Evolutionary conservation across 2,329 filamentous ascomycete species (phyloP).

Genomic region (Claviceps monticola): DNA sequence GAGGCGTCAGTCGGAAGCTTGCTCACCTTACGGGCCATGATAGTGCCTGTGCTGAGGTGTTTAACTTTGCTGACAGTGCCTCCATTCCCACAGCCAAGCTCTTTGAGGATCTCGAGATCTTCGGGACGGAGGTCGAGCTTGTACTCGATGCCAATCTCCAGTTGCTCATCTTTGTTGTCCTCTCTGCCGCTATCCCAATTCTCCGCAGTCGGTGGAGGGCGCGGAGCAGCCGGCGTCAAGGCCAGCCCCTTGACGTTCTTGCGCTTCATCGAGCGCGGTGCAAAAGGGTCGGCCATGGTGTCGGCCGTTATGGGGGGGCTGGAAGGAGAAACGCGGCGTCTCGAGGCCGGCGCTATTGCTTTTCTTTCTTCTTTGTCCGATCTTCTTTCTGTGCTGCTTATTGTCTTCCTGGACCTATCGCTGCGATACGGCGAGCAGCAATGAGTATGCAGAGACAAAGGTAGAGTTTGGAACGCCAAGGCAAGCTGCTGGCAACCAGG

Average conservation of each 20-base stretch:
- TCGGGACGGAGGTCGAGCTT: constrained; percentile 83
- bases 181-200: constrained; percentile 50
- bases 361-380: background rate
- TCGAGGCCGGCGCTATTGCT: background rate
- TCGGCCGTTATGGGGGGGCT: background rate
- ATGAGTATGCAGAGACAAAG: background rate
- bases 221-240: constrained; percentile 64
- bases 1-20: background rate
- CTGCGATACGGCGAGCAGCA: too few species aligned
- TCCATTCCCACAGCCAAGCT: constrained; percentile 90
- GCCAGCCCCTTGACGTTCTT: constrained; percentile 97
- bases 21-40: constrained; percentile 91
- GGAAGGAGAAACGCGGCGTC: background rate
- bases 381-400: background rate
- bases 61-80: constrained; percentile 97
- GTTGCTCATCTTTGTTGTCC: constrained; percentile 41
- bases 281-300: constrained; percentile 48
- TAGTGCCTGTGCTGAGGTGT: constrained; percentile 84
- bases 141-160: constrained; percentile 97
- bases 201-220: constrained; percentile 57
- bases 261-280: constrained; percentile 81
- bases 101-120: constrained; percentile 84
- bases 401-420: background rate
- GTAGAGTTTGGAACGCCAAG: background rate
- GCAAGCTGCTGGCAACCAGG: background rate